Evolutionary conservation across 2,329 filamentous ascomycete species (phyloP).

Genomic region (Alternaria sp.): DNA sequence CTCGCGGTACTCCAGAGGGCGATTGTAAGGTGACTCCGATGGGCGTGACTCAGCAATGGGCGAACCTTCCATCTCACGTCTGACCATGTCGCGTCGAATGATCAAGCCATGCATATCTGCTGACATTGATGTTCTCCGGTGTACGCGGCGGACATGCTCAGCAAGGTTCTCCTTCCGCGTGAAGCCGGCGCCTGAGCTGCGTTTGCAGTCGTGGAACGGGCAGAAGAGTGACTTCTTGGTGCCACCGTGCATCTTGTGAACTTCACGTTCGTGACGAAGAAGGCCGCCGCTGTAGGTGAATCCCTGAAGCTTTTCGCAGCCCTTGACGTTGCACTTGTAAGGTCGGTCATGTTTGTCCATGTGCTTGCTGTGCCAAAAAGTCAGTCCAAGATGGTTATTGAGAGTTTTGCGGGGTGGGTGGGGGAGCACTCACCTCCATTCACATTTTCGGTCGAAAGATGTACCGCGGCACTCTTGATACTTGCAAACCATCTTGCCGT

Average conservation of each 20-base stretch:
- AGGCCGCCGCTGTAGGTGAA: constrained; percentile 96
- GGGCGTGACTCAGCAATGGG: constrained; percentile 35
- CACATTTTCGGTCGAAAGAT: constrained; percentile 82
- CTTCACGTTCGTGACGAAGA: constrained; percentile 88
- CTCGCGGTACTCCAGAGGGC: constrained; percentile 34
- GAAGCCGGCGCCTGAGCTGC: constrained; percentile 86
- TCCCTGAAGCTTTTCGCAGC: constrained; percentile 88
- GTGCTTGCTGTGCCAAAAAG: constrained; percentile 73
- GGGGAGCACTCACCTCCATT: constrained; percentile 80
- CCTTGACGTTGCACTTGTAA: constrained; percentile 82
- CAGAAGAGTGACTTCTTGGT: constrained; percentile 89
- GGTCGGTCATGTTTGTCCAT: constrained; percentile 98
- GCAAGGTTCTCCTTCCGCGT: constrained; percentile 93
- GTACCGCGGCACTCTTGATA: constrained; percentile 71
- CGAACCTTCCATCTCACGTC: constrained; percentile 28
- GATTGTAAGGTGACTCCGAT: constrained; percentile 39
- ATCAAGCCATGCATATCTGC: constrained; percentile 47
- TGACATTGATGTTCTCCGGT: constrained; percentile 58
- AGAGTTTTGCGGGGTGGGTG: constrained; percentile 25
- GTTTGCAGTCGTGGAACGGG: constrained; percentile 85
- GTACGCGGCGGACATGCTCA: constrained; percentile 91
- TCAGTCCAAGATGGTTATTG: constrained; percentile 27
- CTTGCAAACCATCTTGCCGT: constrained; percentile 81
- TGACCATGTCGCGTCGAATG: constrained; percentile 38
- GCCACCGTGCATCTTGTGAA: constrained; percentile 88